phyloP scores from a whole-genome alignment of 352 stramenopile genomes.

The Thraustotheca clavata region DNA sequence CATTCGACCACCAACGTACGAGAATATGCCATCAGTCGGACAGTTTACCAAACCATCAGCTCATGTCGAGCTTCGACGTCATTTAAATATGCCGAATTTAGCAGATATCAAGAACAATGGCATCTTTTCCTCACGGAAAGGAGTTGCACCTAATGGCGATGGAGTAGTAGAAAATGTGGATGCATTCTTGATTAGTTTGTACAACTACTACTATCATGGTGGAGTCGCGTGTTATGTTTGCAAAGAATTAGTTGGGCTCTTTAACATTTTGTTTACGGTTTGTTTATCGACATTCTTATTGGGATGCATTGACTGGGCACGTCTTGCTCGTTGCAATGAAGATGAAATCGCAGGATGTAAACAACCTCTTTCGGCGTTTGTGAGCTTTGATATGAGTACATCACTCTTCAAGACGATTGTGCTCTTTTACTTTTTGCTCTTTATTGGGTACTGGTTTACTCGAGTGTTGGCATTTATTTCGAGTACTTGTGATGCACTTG shows the following conservation, averaged over 20 bases:
- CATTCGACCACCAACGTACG: conserved; percentile 15
- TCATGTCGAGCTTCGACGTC: conserved; percentile 11
- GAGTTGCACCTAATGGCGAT: conserved; percentile 45
- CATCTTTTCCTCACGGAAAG: conserved; percentile 8
- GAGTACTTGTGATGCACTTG: conserved; percentile 76
- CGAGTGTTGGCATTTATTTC: conserved; percentile 72
- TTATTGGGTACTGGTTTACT: conserved; percentile 89
- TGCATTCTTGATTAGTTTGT: conserved; percentile 88
- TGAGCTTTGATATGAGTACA: conserved; percentile 45
- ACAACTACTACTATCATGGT: conserved; percentile 93
- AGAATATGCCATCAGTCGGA: neutral
- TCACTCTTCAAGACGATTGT: conserved; percentile 43
- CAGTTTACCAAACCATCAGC: neutral
- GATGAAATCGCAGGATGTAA: conserved; percentile 71
- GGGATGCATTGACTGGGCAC: conserved; percentile 92
- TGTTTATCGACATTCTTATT: conserved; percentile 92
- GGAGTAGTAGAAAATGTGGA: conserved; percentile 81
- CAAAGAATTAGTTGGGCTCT: conserved; percentile 85
- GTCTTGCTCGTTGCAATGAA: conserved; percentile 72
- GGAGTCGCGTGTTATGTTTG: conserved; percentile 87
- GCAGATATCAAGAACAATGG: conserved; percentile 10
- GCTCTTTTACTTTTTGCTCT: conserved; percentile 91
- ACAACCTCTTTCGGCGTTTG: conserved; percentile 55
- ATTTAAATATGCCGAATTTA: conserved; percentile 13
- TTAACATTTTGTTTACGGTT: conserved; percentile 95